A percentile compares a stretch with the other conserved stretches of the same genome.
Evolutionary conservation across 306 rosid genomes (phyloP).

Genomic region (Spatholobus suberectus): DNA sequence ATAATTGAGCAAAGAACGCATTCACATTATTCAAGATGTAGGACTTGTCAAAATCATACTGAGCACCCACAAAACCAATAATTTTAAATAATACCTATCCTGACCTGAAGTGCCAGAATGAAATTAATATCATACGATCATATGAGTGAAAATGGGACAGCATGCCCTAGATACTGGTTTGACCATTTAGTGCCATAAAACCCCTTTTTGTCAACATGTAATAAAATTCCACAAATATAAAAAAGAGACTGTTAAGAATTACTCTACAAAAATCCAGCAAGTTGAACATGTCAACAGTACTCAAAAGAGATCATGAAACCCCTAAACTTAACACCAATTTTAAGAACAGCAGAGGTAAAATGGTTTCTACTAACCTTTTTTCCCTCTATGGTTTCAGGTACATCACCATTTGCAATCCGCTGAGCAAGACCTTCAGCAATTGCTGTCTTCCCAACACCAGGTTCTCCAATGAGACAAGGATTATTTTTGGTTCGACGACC

Average conservation of each 20-base stretch:
- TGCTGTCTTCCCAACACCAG: slow-evolving; percentile 99
- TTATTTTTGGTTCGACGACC: slow-evolving; percentile 96
- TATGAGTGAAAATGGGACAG: slow-evolving; percentile 8
- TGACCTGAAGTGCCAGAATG: slow-evolving; percentile 12
- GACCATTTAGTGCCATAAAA: slow-evolving; percentile 28
- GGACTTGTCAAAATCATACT: slow-evolving; percentile 4
- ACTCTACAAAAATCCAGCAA: neutral
- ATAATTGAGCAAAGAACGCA: slow-evolving; percentile 9
- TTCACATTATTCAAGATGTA: slow-evolving; percentile 11
- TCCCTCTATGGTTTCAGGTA: slow-evolving; percentile 98
- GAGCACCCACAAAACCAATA: neutral
- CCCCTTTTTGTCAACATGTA: slow-evolving; percentile 16
- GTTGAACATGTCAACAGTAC: slow-evolving; percentile 2
- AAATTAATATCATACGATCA: neutral
- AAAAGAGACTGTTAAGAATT: neutral
- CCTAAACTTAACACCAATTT: neutral
- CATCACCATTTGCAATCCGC: slow-evolving; percentile 93
- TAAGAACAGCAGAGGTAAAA: neutral
- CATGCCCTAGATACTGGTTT: neutral
- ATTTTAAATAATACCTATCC: neutral
- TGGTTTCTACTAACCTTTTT: slow-evolving; percentile 70
- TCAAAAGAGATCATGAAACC: neutral
- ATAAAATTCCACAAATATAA: neutral
- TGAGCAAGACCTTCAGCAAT: slow-evolving; percentile 99
- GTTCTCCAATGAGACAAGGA: slow-evolving; percentile 98